A percentile compares a stretch with the other conserved stretches of the same genome.
Conservation (phyloP, 352 stramenopile genomes). For the Aphanomyces astaci region DNA sequence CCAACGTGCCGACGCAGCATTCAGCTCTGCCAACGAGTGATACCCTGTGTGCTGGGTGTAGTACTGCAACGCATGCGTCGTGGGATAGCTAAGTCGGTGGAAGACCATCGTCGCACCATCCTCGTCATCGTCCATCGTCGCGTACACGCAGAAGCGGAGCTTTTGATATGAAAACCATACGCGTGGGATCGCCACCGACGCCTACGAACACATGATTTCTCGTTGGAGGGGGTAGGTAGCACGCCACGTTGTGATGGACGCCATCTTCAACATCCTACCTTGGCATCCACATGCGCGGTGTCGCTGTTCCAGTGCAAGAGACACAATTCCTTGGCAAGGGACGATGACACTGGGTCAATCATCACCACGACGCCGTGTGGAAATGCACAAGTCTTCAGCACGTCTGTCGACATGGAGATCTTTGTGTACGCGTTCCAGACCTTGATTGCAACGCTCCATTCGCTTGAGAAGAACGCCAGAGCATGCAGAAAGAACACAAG, state of each 20-base stretch:
- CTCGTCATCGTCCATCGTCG: slow-evolving; percentile 29
- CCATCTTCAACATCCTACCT: not conserved
- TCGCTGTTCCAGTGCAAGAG: not conserved
- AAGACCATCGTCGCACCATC: slow-evolving; percentile 28
- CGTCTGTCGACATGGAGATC: not conserved
- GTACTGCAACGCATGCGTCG: slow-evolving; percentile 24
- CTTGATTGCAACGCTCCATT: slow-evolving; percentile 42
- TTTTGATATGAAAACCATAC: slow-evolving; percentile 77
- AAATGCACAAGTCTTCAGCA: not conserved
- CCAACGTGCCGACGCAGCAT: slow-evolving; percentile 33
- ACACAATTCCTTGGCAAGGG: slow-evolving; percentile 3
- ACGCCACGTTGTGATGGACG: not conserved
- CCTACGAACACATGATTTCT: not conserved
- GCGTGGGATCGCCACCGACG: slow-evolving; percentile 27
- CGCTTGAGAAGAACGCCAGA: slow-evolving; percentile 44
- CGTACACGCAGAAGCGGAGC: slow-evolving; percentile 59
- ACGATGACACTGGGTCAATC: not conserved
- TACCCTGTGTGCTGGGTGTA: slow-evolving; percentile 31
- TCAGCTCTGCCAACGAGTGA: slow-evolving; percentile 6
- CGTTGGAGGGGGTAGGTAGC: not conserved
- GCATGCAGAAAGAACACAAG: slow-evolving; percentile 42
- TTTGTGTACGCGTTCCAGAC: slow-evolving; percentile 33
- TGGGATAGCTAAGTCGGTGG: slow-evolving; percentile 40
- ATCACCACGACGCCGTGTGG: not conserved
- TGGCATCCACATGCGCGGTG: not conserved